phyloP scores from a whole-genome alignment of 257 asterid species.

The Petunia axillaris region DNA sequence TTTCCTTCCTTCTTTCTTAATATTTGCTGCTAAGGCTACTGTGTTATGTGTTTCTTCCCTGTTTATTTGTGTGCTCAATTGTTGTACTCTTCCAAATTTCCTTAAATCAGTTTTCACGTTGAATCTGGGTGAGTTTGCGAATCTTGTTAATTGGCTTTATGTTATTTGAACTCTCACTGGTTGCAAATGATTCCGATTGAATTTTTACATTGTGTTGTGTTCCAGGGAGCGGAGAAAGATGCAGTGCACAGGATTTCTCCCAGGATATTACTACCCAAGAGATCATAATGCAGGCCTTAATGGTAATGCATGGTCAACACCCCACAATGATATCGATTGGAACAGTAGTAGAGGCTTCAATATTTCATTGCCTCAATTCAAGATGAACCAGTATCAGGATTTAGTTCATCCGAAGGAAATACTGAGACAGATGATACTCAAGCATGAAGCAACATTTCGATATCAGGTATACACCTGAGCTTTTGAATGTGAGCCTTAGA shows the following conservation, averaged over 20 bases:
- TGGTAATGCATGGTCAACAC: constrained; percentile 48
- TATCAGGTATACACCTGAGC: constrained; percentile 55
- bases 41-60: too few species aligned
- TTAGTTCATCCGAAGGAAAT: constrained; percentile 47
- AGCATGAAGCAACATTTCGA: constrained; percentile 75
- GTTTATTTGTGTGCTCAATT: neutral
- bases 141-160: neutral
- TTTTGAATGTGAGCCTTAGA: neutral
- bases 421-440: constrained; percentile 60
- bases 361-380: constrained; percentile 34
- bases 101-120: too few species aligned
- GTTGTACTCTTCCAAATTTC: neutral
- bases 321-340: constrained; percentile 35
- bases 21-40: neutral
- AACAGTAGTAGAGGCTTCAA: constrained; percentile 43
- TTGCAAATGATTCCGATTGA: neutral
- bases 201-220: neutral
- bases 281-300: constrained; percentile 43
- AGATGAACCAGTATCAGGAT: constrained; percentile 35
- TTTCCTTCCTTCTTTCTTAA: neutral
- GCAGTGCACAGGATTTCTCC: constrained; percentile 54
- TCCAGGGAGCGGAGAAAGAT: constrained; percentile 46
- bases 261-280: constrained; percentile 42
- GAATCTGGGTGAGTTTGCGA: neutral
- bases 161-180: neutral